Percentiles rank a stretch among this genome's conserved stretches.
Conservation (phyloP, 148 eudicot species). For the Rhododendron simsii region DNA sequence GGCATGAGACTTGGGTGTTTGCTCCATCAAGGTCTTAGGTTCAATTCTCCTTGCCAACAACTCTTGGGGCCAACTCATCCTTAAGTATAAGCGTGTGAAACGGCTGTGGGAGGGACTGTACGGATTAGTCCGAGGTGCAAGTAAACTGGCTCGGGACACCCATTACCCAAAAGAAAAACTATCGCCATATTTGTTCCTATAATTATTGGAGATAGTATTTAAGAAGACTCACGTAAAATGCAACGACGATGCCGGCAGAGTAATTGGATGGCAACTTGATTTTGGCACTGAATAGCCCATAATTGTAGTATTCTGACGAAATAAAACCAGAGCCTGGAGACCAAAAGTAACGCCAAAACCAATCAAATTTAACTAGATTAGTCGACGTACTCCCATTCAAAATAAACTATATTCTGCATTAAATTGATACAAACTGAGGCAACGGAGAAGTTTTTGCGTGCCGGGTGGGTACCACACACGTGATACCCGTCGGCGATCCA, state of each 20-base stretch:
- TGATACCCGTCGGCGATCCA: too few relatives aligned
- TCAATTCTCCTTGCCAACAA: too few relatives aligned
- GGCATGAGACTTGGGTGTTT: too few relatives aligned
- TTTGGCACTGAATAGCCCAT: constrained; percentile 78
- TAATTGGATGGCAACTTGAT: constrained; percentile 66
- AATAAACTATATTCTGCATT: background rate
- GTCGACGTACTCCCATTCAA: background rate
- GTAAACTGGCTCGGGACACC: too few relatives aligned
- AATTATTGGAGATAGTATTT: background rate
- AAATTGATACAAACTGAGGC: background rate
- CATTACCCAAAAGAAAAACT: background rate
- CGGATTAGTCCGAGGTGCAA: too few relatives aligned
- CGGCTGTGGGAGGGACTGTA: too few relatives aligned
- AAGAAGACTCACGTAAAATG: constrained; percentile 62
- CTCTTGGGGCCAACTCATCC: too few relatives aligned
- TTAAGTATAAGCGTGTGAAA: too few relatives aligned
- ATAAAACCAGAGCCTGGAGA: constrained; percentile 75
- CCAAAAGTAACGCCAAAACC: background rate
- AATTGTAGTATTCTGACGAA: constrained; percentile 72
- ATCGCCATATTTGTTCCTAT: background rate
- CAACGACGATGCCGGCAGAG: constrained; percentile 84
- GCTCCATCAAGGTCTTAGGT: too few relatives aligned
- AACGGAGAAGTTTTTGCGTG: too few relatives aligned
- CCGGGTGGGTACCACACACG: too few relatives aligned
- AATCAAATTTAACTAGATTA: background rate